Base-by-base conservation (phyloP, 2,329 filamentous ascomycete species). In the Geosmithia putterillii region DNA sequence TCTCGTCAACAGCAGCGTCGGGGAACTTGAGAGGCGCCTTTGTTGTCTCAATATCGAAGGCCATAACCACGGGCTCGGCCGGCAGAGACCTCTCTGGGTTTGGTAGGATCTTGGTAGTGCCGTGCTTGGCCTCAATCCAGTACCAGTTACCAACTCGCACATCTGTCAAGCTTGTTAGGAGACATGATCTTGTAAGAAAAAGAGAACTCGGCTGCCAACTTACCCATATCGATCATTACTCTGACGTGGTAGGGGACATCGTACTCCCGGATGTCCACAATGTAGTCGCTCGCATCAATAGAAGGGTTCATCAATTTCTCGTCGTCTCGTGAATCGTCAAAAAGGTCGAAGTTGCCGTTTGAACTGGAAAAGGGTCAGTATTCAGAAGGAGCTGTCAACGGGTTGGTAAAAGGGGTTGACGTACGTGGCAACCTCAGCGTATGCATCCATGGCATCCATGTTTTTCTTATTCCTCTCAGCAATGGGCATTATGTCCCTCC, bases 241-340 rank as follows among this genome's bases (percentile, higher is more conserved):
- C 92, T 80, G 58, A 98, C 92, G 71, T 98, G 92, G 70, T 98
- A 98, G 51, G 92, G 94, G 56, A 98, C 94, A 65, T 98, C 92
- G 64, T 94, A 98, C 70, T 98, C 92, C 73, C 92, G 81, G 61
- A 98, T 94, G 74, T 98, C 94, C 67, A 95, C 77, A 73, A 98
- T 88, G 63, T 83, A 95, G 73, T 96, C 90, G 73, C 88, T 95
- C 46, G 90, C 88, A 63, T 96, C 89, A 67, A 87, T 81, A 51
- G 73, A 71, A 61, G 74, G 76, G 69, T 82, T 88, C 67, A 73
- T 71, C 74, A 82, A 80, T 81, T 74, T 77, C 62, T 92, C 84
- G 61, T 88, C 76, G 65, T 83, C 77, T 75, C 85, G 76, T 74
- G 69, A 70, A 62, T 90, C 85, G 60, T 96, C 90, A 78, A 95